Conservation (phyloP, 768 basidiomycete species). For the Tubosaeta sp. region DNA sequence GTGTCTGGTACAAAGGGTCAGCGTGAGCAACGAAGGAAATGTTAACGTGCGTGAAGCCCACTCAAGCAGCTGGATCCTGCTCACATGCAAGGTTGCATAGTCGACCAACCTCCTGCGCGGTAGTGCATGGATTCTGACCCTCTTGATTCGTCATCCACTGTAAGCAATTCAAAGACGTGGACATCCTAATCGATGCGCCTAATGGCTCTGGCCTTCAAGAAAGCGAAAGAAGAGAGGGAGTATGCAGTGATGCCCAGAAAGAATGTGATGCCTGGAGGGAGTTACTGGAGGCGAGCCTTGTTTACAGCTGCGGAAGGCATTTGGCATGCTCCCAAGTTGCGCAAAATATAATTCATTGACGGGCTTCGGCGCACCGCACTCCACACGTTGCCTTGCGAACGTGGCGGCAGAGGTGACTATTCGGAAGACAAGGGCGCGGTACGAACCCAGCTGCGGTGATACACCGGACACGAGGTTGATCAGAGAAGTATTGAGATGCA, state of each 20-base stretch:
- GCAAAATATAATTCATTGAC: background rate
- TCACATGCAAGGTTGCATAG: conserved; percentile 17
- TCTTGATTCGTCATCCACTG: conserved; percentile 10
- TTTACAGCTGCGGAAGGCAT: conserved; percentile 4
- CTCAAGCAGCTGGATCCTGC: background rate
- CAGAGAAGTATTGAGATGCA: background rate
- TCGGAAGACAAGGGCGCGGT: background rate
- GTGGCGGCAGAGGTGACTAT: background rate
- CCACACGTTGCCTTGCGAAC: conserved; percentile 3
- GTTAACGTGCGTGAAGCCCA: background rate
- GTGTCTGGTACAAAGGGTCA: conserved; percentile 10
- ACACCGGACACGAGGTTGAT: background rate
- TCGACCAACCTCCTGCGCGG: conserved; percentile 16
- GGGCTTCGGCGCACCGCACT: background rate
- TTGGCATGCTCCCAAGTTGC: conserved; percentile 3
- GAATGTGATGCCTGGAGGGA: background rate
- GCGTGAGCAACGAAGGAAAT: background rate
- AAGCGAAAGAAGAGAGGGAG: background rate
- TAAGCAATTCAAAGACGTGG: conserved; percentile 8
- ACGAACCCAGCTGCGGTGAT: background rate
- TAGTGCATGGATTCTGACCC: conserved; percentile 11
- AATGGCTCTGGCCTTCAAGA: background rate
- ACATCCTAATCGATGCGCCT: conserved; percentile 1
- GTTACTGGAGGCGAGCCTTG: background rate
- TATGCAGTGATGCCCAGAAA: background rate